Base-by-base conservation (phyloP, 2,329 filamentous ascomycete species). In the Alternaria viburni region DNA sequence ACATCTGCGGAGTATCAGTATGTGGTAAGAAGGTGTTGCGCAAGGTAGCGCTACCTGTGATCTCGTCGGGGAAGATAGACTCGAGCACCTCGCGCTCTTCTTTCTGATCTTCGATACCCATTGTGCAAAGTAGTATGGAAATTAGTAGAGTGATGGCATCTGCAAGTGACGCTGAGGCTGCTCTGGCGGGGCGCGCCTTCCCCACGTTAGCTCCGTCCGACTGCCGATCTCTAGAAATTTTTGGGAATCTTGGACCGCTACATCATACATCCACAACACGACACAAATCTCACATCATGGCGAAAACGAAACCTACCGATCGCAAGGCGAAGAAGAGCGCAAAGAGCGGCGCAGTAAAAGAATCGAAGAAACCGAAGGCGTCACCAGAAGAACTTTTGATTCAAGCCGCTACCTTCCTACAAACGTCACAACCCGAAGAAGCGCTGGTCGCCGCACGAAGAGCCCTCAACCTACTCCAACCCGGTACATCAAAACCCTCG, bases 81-180 rank as follows among this genome's bases (percentile, higher is more conserved):
- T 97, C 93, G 78, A 99, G 93, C 73, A 99, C 95, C 81, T 99
- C 96, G 66, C 94, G 90, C 86, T 99, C 96, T 83, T 99, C 96
- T 69, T 90, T 83, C 81, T 99, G 96, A 65, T 99, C 96, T 85
- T 98, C 95, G 62, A 79, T 71, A 25, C 84, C 84, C 84, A 86
- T 86, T 59, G 55, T 62, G 68, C 26, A 43, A 73, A 21, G 54
- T 64, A 71, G 17, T 54, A 26, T 54, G 56, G 52, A 19, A 44
- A 44, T 11, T 57, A 45, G 49, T 55, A 41, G 25, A 57, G 54
- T 58, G 25, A 44, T 56, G 25, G 54, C 47, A 36, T 56, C 44
- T 52, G 30, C 43, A 64, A 41, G 57, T 65, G 64, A 65, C 54
- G 68, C 56, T 65, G 61, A 66, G 64, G 69, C 62, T 66, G 61